phyloP scores from a whole-genome alignment of 2,329 filamentous ascomycete species.

The Pseudocercospora fuligena region DNA sequence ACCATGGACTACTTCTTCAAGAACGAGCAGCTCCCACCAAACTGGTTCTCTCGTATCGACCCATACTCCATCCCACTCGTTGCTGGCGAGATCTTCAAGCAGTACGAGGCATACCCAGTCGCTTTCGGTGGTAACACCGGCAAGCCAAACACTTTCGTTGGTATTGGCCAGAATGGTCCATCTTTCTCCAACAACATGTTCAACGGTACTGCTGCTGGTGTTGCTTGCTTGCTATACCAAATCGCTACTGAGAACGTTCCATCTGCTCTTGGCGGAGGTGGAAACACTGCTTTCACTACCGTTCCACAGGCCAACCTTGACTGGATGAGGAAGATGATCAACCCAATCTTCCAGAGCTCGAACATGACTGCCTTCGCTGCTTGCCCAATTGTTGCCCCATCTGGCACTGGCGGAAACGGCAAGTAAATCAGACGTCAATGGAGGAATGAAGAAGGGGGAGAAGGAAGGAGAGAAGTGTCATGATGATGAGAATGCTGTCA shows the following conservation, averaged over 20 bases:
- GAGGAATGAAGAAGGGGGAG: not conserved
- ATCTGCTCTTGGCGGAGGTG: conserved; percentile 24
- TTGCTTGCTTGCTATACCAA: conserved; percentile 51
- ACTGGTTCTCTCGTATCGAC: conserved; percentile 37
- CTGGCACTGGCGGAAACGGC: not conserved
- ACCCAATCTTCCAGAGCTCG: conserved; percentile 20
- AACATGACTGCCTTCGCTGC: not conserved
- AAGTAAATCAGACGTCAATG: not conserved
- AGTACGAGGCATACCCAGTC: conserved; percentile 49
- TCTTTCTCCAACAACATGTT: conserved; percentile 46
- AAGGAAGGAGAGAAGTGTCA: not conserved
- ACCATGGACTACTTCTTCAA: conserved; percentile 47
- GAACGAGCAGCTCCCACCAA: conserved; percentile 46
- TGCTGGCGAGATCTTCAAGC: conserved; percentile 45
- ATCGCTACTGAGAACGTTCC: conserved; percentile 39
- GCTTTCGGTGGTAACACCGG: conserved; percentile 50
- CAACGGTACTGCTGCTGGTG: conserved; percentile 33
- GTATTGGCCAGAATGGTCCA: conserved; percentile 41
- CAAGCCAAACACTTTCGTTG: conserved; percentile 45
- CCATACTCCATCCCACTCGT: conserved; percentile 46
- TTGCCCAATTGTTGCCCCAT: not conserved
- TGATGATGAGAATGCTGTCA: not conserved
- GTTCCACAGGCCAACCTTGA: conserved; percentile 15
- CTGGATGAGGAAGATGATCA: conserved; percentile 23
- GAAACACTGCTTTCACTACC: not conserved